Base-by-base conservation (phyloP, 148 eudicot genomes). In the Persicaria maculosa region DNA sequence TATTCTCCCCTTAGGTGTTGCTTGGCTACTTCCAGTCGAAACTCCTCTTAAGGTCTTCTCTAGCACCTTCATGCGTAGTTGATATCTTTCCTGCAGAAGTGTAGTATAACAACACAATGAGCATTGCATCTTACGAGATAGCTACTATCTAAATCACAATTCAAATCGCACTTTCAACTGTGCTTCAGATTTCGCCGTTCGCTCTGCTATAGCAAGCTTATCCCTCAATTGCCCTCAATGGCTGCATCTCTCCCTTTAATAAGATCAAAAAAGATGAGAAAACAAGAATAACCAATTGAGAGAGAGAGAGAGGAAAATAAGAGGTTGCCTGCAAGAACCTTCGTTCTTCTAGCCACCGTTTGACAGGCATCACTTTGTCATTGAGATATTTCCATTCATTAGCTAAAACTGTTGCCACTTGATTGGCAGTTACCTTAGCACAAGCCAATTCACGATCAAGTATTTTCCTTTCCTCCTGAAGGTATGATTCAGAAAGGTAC, bases 341-440 rank as follows among this genome's bases (percentile, higher is more conserved):
- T 81, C 93, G 81, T 74, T 89, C 93, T 73, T 89, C 93, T 68
- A 89, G 85, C 93, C 93, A 89, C 78, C 87, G 93, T 74, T 89
- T 89, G 65, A 89, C 93, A 9, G 93, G 93, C 93, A 89, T 89
- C 70, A 89, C 93, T 74, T 89, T 89, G 77, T 89, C 93, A 84
- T 85, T 89, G 71, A 84, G 81, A 81, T 89, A 91, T 84, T 89
- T 89, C 93, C 93, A 89, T 77, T 89, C 93, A 83, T 89, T 89
- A 75, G 93, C 93, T 70, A 89, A 91, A 53, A 89, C 93, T 47
- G 87, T 84, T 16, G 93, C 93, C 50, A 89, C 93, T 75, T 91
- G 84, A 72, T 89, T 89, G 48, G 93, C 93, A 45, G 87, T 89
- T 44, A 89, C 93, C 78, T 87, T 89, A 62, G 93, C 93, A 58